Evolutionary conservation across 2,329 filamentous ascomycete species (phyloP), one percentile per base, ranked within the genome.

Genomic region (Fulvia fulva): DNA sequence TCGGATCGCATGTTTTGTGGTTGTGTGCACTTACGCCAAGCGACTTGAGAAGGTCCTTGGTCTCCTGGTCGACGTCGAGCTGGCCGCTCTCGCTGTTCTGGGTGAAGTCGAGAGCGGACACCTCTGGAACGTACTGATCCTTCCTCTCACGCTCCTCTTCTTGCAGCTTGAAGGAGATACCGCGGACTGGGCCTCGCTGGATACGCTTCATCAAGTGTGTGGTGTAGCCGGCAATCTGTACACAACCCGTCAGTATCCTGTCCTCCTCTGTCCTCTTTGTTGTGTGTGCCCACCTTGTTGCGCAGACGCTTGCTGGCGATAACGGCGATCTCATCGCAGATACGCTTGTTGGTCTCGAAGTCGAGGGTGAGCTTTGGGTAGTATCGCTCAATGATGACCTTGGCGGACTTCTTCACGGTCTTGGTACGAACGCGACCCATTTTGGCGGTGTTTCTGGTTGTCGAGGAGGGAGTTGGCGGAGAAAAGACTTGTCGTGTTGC

Each of bases 101-200:
- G 76, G 88, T 87, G 84, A 97, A 96, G 86, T 99, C 94, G 77
- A 99, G 89, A 76, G 94, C 94, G 63, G 95, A 99, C 73, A 99
- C 85, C 83, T 99, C 94, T 76, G 94, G 94, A 69, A 99, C 94
- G 84, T 97, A 99, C 85, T 99, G 94, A 85, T 99, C 94, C 90
- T 99, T 99, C 79, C 94, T 89, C 84, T 99, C 94, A 86, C 94
- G 91, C 88, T 99, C 94, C 85, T 99, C 94, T 85, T 99, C 94
- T 84, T 99, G 94, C 63, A 99, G 90, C 87, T 99, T 99, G 92
- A 99, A 99, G 81, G 95, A 99, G 83, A 99, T 99, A 85, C 94
- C 94, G 74, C 94, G 95, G 81, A 99, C 94, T 69, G 94, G 94
- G 69, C 94, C 94, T 79, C 94, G 91, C 86, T 97, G 94, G 74